phyloP scores from a whole-genome alignment of 2,329 filamentous ascomycete species.

The Chrysosporium queenslandicum region DNA sequence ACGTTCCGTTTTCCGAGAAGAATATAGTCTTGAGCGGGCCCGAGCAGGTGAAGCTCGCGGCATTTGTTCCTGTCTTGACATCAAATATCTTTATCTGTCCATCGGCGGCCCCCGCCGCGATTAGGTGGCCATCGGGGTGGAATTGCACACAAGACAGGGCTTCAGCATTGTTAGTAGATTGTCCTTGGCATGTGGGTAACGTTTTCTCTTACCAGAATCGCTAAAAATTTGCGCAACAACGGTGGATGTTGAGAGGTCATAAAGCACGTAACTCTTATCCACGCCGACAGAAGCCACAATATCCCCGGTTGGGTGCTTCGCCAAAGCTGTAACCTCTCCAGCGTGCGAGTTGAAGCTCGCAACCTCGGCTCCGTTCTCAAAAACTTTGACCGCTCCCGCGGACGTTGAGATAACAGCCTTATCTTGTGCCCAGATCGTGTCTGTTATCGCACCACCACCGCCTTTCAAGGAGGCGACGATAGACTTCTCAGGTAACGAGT shows the following conservation, averaged over 20 bases:
- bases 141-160: slow-evolving; percentile 71
- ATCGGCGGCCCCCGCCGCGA: slow-evolving; percentile 69
- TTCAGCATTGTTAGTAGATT: slow-evolving; percentile 32
- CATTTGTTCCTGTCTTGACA: slow-evolving; percentile 65
- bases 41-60: slow-evolving; percentile 58
- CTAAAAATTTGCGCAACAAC: slow-evolving; percentile 69
- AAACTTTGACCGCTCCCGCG: slow-evolving; percentile 70
- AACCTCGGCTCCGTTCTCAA: slow-evolving; percentile 58
- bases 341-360: slow-evolving; percentile 71
- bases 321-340: slow-evolving; percentile 65
- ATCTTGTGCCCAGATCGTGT: slow-evolving; percentile 48
- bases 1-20: slow-evolving; percentile 96
- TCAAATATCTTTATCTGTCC: slow-evolving; percentile 85
- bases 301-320: slow-evolving; percentile 70
- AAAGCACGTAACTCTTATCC: slow-evolving; percentile 88
- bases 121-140: slow-evolving; percentile 92
- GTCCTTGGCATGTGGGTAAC: not conserved
- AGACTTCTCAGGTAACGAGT: slow-evolving; percentile 65
- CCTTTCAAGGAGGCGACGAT: slow-evolving; percentile 58
- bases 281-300: slow-evolving; percentile 78
- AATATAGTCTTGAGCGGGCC: slow-evolving; percentile 63
- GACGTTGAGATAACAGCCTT: slow-evolving; percentile 64
- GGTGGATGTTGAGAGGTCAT: slow-evolving; percentile 60
- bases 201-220: slow-evolving; percentile 56
- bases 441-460: slow-evolving; percentile 58